Percentiles rank a stretch among this genome's conserved stretches.
These are phyloP conservation scores for Zarea fungicola DNA, from an alignment of 2,329 filamentous ascomycete species.

Conservation along the genomic window DNA sequence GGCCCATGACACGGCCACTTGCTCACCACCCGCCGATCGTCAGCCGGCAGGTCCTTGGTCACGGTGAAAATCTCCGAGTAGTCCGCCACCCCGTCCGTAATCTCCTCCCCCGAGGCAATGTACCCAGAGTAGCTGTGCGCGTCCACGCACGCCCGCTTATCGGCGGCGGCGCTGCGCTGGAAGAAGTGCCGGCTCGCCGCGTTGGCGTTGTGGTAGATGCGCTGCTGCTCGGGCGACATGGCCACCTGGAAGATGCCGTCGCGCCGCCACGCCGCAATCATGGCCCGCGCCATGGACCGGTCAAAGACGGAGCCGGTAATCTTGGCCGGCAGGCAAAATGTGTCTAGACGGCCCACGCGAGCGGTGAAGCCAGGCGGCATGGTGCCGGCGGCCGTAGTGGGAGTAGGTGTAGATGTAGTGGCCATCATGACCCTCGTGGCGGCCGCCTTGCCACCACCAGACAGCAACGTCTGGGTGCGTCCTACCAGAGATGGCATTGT, in stretches of 20 bases:
- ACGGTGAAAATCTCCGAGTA: conserved; percentile 50
- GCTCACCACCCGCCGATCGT: conserved; percentile 33
- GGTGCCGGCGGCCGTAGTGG: conserved; percentile 2
- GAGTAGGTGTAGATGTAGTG: not conserved
- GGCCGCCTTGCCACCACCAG: not conserved
- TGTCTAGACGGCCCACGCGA: conserved; percentile 28
- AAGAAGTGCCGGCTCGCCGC: conserved; percentile 37
- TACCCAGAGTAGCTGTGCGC: conserved; percentile 42
- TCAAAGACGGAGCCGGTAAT: conserved; percentile 31
- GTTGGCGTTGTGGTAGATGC: conserved; percentile 31
- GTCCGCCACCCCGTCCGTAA: conserved; percentile 44
- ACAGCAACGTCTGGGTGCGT: not conserved
- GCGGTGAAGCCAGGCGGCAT: conserved; percentile 25
- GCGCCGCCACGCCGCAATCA: conserved; percentile 37
- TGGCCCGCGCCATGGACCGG: conserved; percentile 31
- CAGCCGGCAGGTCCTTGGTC: conserved; percentile 38
- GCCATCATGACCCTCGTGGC: not conserved
- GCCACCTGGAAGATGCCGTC: conserved; percentile 44
- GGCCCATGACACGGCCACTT: conserved; percentile 46
- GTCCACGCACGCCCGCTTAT: conserved; percentile 41
- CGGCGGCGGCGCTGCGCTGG: conserved; percentile 21
- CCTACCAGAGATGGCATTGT: not conserved
- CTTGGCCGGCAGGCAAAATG: conserved; percentile 35
- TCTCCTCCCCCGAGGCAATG: conserved; percentile 44
- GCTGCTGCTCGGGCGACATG: conserved; percentile 31